Conservation (phyloP, 1,284 basidiomycete species). For the Cutaneotrichosporon curvatum region DNA sequence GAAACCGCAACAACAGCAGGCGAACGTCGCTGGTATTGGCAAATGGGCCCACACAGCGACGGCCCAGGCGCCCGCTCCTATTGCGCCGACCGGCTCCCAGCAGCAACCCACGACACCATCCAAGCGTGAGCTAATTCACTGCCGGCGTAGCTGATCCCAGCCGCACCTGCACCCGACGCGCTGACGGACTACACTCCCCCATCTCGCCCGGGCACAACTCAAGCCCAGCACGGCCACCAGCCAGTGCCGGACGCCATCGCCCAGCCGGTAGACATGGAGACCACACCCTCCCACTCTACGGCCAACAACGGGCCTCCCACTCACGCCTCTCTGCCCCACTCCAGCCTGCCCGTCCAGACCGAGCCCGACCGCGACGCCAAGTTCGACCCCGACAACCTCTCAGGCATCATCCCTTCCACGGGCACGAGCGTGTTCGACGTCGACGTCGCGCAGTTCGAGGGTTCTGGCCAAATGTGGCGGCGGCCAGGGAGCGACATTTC, state of each 20-base stretch:
- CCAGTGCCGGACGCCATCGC: slow-evolving; percentile 2
- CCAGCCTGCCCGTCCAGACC: slow-evolving; percentile 33
- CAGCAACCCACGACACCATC: slow-evolving; percentile 12
- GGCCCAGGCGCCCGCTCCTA: slow-evolving; percentile 19
- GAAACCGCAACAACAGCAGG: slow-evolving; percentile 35
- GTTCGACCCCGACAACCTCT: slow-evolving; percentile 58
- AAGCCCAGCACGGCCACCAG: slow-evolving; percentile 17
- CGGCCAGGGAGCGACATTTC: slow-evolving; percentile 85
- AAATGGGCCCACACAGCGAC: slow-evolving; percentile 44
- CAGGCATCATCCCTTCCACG: slow-evolving; percentile 52
- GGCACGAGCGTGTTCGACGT: slow-evolving; percentile 82
- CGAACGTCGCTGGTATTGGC: slow-evolving; percentile 40
- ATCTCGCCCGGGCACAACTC: slow-evolving; percentile 53
- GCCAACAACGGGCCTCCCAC: slow-evolving; percentile 16
- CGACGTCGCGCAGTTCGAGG: slow-evolving; percentile 71
- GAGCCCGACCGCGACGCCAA: slow-evolving; percentile 22
- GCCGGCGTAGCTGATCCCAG: slow-evolving; percentile 5
- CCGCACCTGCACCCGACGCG: slow-evolving; percentile 55
- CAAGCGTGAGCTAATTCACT: slow-evolving; percentile 15
- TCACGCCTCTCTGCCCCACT: slow-evolving; percentile 24
- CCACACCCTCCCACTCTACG: slow-evolving; percentile 16
- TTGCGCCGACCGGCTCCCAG: slow-evolving; percentile 12
- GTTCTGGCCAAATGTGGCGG: slow-evolving; percentile 76
- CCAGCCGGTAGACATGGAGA: slow-evolving; percentile 5
- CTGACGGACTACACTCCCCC: slow-evolving; percentile 86